Conservation (phyloP, 768 basidiomycete genomes). For the Scleroderma bovista region DNA sequence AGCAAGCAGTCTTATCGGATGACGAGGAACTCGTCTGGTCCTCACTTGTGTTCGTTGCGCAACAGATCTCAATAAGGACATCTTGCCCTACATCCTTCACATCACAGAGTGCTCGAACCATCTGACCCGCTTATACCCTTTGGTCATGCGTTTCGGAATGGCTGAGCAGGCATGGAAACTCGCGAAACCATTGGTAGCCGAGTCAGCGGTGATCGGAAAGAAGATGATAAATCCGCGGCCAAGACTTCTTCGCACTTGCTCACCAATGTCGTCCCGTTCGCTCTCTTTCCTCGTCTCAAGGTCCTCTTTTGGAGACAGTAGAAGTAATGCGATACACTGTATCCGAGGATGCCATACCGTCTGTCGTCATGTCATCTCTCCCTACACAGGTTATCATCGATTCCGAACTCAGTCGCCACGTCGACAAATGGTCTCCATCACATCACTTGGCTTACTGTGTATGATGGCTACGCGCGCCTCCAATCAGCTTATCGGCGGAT, state of each 20-base stretch:
- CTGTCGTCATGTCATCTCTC: constrained; percentile 9
- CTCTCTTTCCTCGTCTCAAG: constrained; percentile 5
- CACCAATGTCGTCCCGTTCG: constrained; percentile 14
- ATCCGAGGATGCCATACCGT: constrained; percentile 19
- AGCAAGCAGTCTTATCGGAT: constrained; percentile 6
- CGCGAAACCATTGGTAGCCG: constrained; percentile 9
- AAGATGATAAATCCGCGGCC: neutral
- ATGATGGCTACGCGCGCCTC: constrained; percentile 47
- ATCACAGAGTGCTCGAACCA: neutral
- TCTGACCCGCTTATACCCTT: constrained; percentile 5
- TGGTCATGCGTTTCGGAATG: constrained; percentile 18
- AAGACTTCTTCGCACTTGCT: constrained; percentile 10
- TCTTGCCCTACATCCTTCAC: neutral
- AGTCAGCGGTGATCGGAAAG: neutral
- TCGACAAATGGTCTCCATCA: constrained; percentile 31
- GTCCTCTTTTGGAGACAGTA: constrained; percentile 3
- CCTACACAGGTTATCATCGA: constrained; percentile 18
- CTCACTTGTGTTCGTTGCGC: constrained; percentile 25
- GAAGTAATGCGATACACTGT: constrained; percentile 27
- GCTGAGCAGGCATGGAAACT: constrained; percentile 21
- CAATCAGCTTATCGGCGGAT: constrained; percentile 33
- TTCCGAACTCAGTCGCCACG: constrained; percentile 18
- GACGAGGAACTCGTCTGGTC: constrained; percentile 5
- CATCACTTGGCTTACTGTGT: constrained; percentile 23
- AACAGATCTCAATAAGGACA: constrained; percentile 4